Evolutionary conservation across 306 rosid species (phyloP), one percentile per base, ranked within the genome.

Genomic region (Canavalia gladiata): DNA sequence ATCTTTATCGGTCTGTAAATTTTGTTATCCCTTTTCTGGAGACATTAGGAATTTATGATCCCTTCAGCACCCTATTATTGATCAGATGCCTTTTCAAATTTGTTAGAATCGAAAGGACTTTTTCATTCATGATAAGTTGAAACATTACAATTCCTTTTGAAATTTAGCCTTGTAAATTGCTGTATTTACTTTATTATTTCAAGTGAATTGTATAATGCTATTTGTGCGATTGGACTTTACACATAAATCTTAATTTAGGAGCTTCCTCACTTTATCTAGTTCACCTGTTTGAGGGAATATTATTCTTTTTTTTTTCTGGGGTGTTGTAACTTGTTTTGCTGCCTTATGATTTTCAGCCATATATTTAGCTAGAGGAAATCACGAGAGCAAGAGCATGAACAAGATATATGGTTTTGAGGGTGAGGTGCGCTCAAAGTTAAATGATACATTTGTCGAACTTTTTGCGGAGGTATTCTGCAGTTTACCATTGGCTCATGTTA

Each of bases 321-420:
- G 10, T 64, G 37, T 39, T 25, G 8, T 72, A 60, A 66, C 67
- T 60, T 75, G 46, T 71, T 66, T 46, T 83, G 76, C 50, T 79
- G 43, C 71, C 12, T 7, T 78, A 30, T 56, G 2, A 34, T 79
- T 90, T 80, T 82, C 98, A 95, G 99, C 98, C 37, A 90, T 96
- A 84, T 84, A 96, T 82, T 91, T 96, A 68, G 94, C 98, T 58
- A 89, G 99, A 78, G 99, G 99, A 82, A 96, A 96, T 83, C 99
- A 96, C 5, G 99, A 96, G 87, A 96, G 98, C 90, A 96, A 92
- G 93, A 88, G 97, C 94, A 96, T 96, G 99, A 96, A 96, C 86
- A 96, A 94, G 90, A 96, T 96, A 77, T 96, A 96, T 87, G 99
- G 99, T 76, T 96, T 96, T 83, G 99, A 96, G 91, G 99, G 99